These are phyloP conservation scores for Candida tropicalis DNA, from an alignment of 1,139 yeast species.

Conservation along the genomic window DNA sequence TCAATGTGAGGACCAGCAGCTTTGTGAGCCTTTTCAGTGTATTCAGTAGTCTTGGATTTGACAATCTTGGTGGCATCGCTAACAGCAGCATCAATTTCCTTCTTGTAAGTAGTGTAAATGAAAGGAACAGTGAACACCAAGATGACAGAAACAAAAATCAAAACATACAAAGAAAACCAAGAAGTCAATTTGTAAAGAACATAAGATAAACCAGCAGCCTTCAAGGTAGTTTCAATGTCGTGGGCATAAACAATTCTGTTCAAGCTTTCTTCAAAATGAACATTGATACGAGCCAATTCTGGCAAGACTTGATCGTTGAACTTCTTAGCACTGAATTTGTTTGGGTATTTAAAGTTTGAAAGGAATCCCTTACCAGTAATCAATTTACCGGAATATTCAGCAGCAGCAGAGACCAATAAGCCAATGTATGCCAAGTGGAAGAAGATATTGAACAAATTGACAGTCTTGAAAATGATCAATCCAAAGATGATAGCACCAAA, in stretches of 20 bases:
- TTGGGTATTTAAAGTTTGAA: constrained; percentile 60
- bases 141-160: constrained; percentile 59
- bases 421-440: constrained; percentile 55
- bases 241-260: constrained; percentile 68
- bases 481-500: constrained; percentile 65
- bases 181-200: constrained; percentile 74
- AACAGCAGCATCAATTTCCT: constrained; percentile 76
- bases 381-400: constrained; percentile 68
- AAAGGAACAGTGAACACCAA: constrained; percentile 76
- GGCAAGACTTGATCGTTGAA: constrained; percentile 47
- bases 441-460: constrained; percentile 69
- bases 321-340: constrained; percentile 39
- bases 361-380: constrained; percentile 74
- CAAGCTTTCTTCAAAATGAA: constrained; percentile 47
- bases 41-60: constrained; percentile 57
- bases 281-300: constrained; percentile 44
- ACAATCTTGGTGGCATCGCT: constrained; percentile 58
- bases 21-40: constrained; percentile 51
- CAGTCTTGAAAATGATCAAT: constrained; percentile 65
- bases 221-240: constrained; percentile 68
- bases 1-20: constrained; percentile 54
- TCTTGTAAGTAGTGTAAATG: constrained; percentile 71
- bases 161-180: constrained; percentile 71
- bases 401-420: constrained; percentile 61
- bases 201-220: constrained; percentile 69